Evolutionary conservation across 2,329 filamentous ascomycete species (phyloP).

Genomic region (Xylaria sp.): DNA sequence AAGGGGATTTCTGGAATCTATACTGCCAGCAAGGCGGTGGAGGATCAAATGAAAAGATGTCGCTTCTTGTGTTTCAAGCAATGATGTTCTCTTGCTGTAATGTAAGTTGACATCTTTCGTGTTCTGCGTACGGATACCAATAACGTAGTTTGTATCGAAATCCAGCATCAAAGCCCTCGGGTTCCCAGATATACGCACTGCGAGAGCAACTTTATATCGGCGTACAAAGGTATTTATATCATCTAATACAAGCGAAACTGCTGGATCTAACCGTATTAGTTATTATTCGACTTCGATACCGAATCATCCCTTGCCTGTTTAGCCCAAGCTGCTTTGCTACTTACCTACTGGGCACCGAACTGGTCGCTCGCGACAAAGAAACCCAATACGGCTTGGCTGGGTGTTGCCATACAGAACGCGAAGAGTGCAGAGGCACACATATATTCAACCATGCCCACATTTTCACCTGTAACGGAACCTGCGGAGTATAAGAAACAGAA

Average conservation of each 20-base stretch:
- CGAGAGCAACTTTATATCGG: slow-evolving; percentile 52
- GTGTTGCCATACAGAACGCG: slow-evolving; percentile 56
- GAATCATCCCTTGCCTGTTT: slow-evolving; percentile 49
- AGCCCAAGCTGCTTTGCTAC: slow-evolving; percentile 50
- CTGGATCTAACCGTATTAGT: slow-evolving; percentile 32
- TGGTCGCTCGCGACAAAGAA: slow-evolving; percentile 48
- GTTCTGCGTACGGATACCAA: background rate
- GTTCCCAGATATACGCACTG: slow-evolving; percentile 49
- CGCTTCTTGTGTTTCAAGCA: slow-evolving; percentile 53
- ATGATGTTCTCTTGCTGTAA: slow-evolving; percentile 53
- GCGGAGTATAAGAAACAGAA: slow-evolving; percentile 46
- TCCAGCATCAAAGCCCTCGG: slow-evolving; percentile 49
- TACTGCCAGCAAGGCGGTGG: slow-evolving; percentile 41
- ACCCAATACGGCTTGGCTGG: slow-evolving; percentile 56
- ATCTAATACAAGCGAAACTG: background rate
- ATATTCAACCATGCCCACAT: slow-evolving; percentile 45
- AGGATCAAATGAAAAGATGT: slow-evolving; percentile 39
- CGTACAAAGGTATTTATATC: slow-evolving; percentile 46
- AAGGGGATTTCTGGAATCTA: slow-evolving; percentile 56
- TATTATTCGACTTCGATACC: slow-evolving; percentile 52
- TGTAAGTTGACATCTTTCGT: slow-evolving; percentile 32
- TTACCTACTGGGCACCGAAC: slow-evolving; percentile 46
- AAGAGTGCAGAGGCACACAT: slow-evolving; percentile 52
- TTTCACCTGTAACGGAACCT: slow-evolving; percentile 38
- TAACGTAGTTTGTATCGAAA: slow-evolving; percentile 47